Base-by-base conservation (phyloP, 164 flowering plant genomes). In the Vitis rupestris region DNA sequence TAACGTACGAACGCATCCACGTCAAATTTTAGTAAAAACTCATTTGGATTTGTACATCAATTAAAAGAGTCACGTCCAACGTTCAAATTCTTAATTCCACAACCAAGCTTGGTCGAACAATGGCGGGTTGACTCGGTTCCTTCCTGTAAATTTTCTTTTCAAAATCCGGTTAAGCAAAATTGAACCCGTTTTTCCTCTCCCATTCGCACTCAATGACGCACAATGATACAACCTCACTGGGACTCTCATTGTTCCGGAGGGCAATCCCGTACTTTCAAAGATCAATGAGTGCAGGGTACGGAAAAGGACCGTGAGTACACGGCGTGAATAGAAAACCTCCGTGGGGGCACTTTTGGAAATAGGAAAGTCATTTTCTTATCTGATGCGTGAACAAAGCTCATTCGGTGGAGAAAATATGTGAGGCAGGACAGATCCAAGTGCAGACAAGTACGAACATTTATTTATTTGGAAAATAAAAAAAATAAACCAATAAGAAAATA, bases 341-440 rank as follows among this genome's bases (percentile, higher is more conserved):
- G 70, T 64, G 19, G 74, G 72, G 82, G 78, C 70, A 37, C 64
- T 2, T 54, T n/a, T 5, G 2, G 75, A 64, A 73, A 50, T 49
- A 13, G 64, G 17, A 14, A 54, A 23, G 71, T 72, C 67, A 63
- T 66, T 70, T 62, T 76, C 72, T 60, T 14, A 50, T 49, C 54
- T 10, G 7, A 12, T 8, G 61, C 15, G 9, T 19, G 12, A 53
- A 54, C 49, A 52, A 11, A 48, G 13, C 70, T 70, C 62, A 81
- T 79, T 52, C 62, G 89, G 92, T 79, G 90, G 78, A 83, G 85
- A 55, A 72, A 58, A 4, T 75, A 86, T 79, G 59, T 73, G 92
- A 82, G 92, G 90, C 81, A 88, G 92, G 92, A 86, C 88, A 76
- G 79, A 80, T 73, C 58, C 81, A 66, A 80, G 80, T 80, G 82